These are phyloP conservation scores for Immersiporthe knoxdaviesiana DNA, from an alignment of 2,329 filamentous ascomycete species.

Conservation along the genomic window DNA sequence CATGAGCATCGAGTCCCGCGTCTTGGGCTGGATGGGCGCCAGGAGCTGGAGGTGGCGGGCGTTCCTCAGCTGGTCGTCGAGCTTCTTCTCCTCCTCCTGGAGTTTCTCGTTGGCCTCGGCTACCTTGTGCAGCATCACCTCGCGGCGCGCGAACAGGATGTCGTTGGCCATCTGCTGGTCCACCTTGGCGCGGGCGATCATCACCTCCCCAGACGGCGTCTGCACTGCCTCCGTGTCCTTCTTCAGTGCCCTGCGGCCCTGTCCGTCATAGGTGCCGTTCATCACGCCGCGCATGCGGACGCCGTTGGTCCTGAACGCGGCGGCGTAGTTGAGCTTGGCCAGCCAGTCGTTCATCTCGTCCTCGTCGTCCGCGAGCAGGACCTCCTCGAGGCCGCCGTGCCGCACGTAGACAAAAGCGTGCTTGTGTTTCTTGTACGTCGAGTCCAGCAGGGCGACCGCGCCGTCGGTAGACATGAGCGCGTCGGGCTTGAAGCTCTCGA, in stretches of 20 bases:
- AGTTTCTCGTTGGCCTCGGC: constrained; percentile 81
- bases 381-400: constrained; percentile 84
- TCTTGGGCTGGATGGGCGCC: constrained; percentile 88
- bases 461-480: constrained; percentile 91
- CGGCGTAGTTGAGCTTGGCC: constrained; percentile 92
- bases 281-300: constrained; percentile 88
- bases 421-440: constrained; percentile 91
- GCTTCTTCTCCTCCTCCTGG: constrained; percentile 69
- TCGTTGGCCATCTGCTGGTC: constrained; percentile 85
- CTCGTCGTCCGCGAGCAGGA: constrained; percentile 88
- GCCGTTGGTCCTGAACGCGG: constrained; percentile 88
- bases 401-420: constrained; percentile 91
- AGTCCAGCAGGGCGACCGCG: constrained; percentile 84
- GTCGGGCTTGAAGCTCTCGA: constrained; percentile 93
- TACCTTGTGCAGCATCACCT: constrained; percentile 84
- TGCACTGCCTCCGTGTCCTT: constrained; percentile 71
- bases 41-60: constrained; percentile 87
- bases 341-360: constrained; percentile 96
- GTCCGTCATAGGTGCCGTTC: constrained; percentile 82
- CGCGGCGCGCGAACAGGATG: constrained; percentile 78
- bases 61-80: constrained; percentile 84
- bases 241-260: constrained; percentile 71
- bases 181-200: constrained; percentile 72
- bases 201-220: constrained; percentile 73
- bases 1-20: constrained; percentile 81